These are phyloP conservation scores for Oemleria cerasiformis DNA, from an alignment of 306 rosid genomes.

Conservation along the genomic window DNA sequence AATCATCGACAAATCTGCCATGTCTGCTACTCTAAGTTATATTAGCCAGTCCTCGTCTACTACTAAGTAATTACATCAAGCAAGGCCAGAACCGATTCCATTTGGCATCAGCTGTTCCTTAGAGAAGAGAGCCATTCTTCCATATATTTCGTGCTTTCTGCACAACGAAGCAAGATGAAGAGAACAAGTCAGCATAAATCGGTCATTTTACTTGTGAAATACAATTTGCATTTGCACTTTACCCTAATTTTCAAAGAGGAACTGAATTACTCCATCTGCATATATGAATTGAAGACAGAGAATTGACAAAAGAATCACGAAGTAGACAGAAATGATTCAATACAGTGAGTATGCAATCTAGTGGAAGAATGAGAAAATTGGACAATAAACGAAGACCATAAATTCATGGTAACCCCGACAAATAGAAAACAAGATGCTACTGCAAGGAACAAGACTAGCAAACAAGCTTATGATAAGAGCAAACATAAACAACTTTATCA, in stretches of 20 bases:
- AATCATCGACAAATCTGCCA: constrained; percentile 4
- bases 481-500: neutral
- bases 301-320: neutral
- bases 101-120: constrained; percentile 48
- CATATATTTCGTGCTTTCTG: constrained; percentile 80
- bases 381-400: neutral
- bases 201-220: neutral
- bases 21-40: constrained; percentile 7
- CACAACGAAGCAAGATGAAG: constrained; percentile 28
- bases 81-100: neutral
- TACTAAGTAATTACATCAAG: neutral
- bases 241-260: neutral
- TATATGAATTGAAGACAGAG: neutral
- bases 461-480: neutral
- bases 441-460: neutral
- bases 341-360: neutral
- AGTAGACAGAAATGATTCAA: neutral
- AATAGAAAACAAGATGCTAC: neutral
- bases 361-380: neutral
- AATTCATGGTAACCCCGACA: neutral
- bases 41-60: constrained; percentile 3
- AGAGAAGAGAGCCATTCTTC: constrained; percentile 82
- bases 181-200: constrained; percentile 17
- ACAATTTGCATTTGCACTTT: neutral
- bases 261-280: neutral